A percentile compares a stretch with the other conserved stretches of the same genome.
These are phyloP conservation scores for Aspergillus homomorphus DNA, from an alignment of 495 filamentous ascomycete genomes.

Conservation along the genomic window DNA sequence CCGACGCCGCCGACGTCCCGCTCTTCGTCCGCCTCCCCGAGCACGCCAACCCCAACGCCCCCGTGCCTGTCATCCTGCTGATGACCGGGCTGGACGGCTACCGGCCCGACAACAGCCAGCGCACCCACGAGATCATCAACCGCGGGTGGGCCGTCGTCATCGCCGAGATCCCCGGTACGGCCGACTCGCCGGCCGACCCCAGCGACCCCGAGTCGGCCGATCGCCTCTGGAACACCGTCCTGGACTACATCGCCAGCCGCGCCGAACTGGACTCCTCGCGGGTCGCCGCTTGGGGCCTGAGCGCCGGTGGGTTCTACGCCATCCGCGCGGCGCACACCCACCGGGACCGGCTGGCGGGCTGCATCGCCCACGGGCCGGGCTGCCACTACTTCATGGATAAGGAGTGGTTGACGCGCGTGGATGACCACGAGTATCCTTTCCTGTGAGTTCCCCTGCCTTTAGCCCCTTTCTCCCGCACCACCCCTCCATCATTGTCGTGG, in stretches of 20 bases:
- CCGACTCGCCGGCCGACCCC: constrained; percentile 68
- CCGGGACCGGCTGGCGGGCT: constrained; percentile 52
- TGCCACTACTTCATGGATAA: constrained; percentile 64
- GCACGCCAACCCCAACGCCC: constrained; percentile 33
- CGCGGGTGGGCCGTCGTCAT: constrained; percentile 61
- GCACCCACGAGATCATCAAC: constrained; percentile 61
- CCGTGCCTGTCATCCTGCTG: constrained; percentile 60
- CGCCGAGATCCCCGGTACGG: constrained; percentile 76
- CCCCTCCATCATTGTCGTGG: too few species aligned
- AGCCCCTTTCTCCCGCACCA: background rate
- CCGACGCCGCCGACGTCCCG: constrained; percentile 58
- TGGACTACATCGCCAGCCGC: constrained; percentile 62
- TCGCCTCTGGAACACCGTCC: constrained; percentile 52
- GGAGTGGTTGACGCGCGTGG: constrained; percentile 63
- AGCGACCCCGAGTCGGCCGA: constrained; percentile 51
- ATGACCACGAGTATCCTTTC: constrained; percentile 79
- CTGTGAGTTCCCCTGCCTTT: constrained; percentile 41
- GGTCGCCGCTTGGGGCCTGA: constrained; percentile 70
- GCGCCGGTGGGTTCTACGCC: constrained; percentile 74
- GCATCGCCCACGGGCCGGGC: constrained; percentile 70
- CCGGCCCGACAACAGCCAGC: constrained; percentile 71
- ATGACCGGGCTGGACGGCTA: constrained; percentile 80
- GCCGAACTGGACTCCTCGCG: constrained; percentile 58
- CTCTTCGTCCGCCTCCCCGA: constrained; percentile 61
- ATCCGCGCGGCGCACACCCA: constrained; percentile 73